Percentiles rank a stretch among this genome's conserved stretches.
Conservation (phyloP, 1,284 basidiomycete genomes). For the Cryptococcus sp. region DNA sequence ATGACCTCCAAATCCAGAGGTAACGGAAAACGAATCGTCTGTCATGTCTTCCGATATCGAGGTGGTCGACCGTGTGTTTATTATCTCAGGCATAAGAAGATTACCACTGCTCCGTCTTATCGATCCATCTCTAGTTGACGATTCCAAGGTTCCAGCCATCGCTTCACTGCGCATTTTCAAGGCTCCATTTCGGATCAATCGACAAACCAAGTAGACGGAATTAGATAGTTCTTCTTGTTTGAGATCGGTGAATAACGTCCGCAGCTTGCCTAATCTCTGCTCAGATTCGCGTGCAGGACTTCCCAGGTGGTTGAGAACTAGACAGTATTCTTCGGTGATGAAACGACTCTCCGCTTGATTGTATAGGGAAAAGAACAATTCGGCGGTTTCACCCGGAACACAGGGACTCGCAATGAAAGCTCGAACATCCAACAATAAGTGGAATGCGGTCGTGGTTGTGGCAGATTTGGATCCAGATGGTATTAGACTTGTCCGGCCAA, state of each 20-base stretch:
- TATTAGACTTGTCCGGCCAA: no score
- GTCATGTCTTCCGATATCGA: slow-evolving; percentile 30
- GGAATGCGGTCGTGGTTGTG: slow-evolving; percentile 54
- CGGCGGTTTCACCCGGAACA: slow-evolving; percentile 80
- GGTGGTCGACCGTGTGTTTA: slow-evolving; percentile 11
- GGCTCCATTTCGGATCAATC: slow-evolving; percentile 81
- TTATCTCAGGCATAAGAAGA: slow-evolving; percentile 2
- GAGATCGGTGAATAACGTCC: slow-evolving; percentile 85
- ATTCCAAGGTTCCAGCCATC: background rate
- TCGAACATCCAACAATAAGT: slow-evolving; percentile 81
- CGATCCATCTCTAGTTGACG: background rate
- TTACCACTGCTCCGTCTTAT: slow-evolving; percentile 30
- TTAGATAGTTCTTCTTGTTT: slow-evolving; percentile 78
- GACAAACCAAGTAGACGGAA: slow-evolving; percentile 79
- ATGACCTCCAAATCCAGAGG: slow-evolving; percentile 33
- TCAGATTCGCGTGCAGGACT: slow-evolving; percentile 69
- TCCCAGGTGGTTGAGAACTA: slow-evolving; percentile 85
- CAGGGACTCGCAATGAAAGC: slow-evolving; percentile 89
- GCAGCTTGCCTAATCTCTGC: slow-evolving; percentile 54
- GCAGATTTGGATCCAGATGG: no score
- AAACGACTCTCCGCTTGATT: slow-evolving; percentile 75
- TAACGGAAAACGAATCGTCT: slow-evolving; percentile 42
- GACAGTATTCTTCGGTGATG: slow-evolving; percentile 90
- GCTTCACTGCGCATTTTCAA: slow-evolving; percentile 58
- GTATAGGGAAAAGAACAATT: slow-evolving; percentile 92